phyloP scores from a whole-genome alignment of 1,284 basidiomycete genomes.

The Coniferiporia weirii region DNA sequence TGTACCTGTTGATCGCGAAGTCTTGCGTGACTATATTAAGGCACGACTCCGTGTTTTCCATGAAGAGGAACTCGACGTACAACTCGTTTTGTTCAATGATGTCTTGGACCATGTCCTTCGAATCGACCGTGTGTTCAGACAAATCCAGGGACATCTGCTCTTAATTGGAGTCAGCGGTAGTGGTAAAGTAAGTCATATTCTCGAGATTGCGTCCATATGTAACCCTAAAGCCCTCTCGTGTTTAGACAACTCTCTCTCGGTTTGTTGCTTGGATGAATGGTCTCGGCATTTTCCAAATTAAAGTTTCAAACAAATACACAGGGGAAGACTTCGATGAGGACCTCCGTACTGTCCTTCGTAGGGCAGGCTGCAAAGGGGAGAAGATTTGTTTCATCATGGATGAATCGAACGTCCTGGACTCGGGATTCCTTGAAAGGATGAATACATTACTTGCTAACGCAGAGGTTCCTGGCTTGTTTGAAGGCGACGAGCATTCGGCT shows the following conservation, averaged over 20 bases:
- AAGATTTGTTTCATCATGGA: conserved; percentile 99
- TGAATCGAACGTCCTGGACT: conserved; percentile 97
- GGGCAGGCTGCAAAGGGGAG: conserved; percentile 96
- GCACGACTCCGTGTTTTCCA: conserved; percentile 94
- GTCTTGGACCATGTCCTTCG: conserved; percentile 96
- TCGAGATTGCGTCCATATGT: background rate
- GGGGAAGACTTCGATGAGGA: conserved; percentile 99
- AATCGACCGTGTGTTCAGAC: conserved; percentile 98
- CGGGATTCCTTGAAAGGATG: conserved; percentile 98
- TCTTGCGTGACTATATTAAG: conserved; percentile 93
- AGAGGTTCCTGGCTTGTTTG: conserved; percentile 98
- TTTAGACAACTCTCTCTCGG: conserved; percentile 90
- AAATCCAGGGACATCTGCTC: conserved; percentile 93
- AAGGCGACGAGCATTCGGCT: conserved; percentile 95
- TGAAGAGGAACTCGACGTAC: conserved; percentile 97
- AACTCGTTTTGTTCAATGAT: conserved; percentile 98
- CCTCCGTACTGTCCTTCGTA: conserved; percentile 86
- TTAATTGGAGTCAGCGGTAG: conserved; percentile 97
- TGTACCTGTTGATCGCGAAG: conserved; percentile 89
- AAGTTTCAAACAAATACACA: conserved; percentile 98
- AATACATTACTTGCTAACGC: conserved; percentile 98
- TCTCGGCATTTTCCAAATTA: conserved; percentile 97
- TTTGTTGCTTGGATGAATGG: conserved; percentile 99
- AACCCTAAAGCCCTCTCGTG: conserved; percentile 9
- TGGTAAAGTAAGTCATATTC: conserved; percentile 71